A percentile compares a stretch with the other conserved stretches of the same genome.
Conservation (phyloP, 805 yeast genomes). For the Hagleromyces aurorensis region DNA sequence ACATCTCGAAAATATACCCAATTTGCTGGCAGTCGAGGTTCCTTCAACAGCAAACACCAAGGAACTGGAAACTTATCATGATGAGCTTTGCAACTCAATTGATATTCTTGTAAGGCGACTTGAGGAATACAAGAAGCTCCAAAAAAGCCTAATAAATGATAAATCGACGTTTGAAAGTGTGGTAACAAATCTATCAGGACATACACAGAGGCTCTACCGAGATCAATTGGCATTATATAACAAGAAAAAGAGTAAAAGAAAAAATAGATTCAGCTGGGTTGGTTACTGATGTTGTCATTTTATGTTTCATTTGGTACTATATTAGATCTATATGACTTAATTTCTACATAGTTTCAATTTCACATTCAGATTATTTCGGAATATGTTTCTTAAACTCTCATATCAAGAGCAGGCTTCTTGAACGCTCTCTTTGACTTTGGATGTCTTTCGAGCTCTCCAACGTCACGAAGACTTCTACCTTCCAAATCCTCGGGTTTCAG, state of each 20-base stretch:
- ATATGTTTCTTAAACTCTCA: conserved; percentile 30
- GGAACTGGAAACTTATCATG: conserved; percentile 19
- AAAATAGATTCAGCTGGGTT: conserved; percentile 15
- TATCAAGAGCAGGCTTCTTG: conserved; percentile 48
- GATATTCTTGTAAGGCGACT: conserved; percentile 27
- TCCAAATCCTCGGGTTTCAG: conserved; percentile 80
- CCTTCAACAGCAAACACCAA: conserved; percentile 5
- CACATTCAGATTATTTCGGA: conserved; percentile 1
- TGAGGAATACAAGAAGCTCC: conserved; percentile 32
- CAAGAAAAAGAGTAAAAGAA: conserved; percentile 26
- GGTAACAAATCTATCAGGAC: conserved; percentile 84
- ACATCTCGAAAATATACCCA: conserved; percentile 16
- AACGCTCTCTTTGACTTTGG: conserved; percentile 34
- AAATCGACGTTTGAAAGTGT: conserved; percentile 76
- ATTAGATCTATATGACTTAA: conserved; percentile 5
- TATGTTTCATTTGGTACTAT: conserved; percentile 1
- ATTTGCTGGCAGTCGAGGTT: conserved; percentile 8
- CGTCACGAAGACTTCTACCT: conserved; percentile 69
- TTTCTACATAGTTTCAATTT: conserved; percentile 4
- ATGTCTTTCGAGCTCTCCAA: conserved; percentile 44
- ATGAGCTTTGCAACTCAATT: conserved; percentile 22
- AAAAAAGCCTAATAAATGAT: conserved; percentile 47
- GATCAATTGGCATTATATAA: conserved; percentile 34
- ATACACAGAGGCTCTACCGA: conserved; percentile 72
- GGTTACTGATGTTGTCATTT: conserved; percentile 3